Evolutionary conservation across 768 basidiomycete genomes (phyloP).

Genomic region (Neoboletus subvelutipes): DNA sequence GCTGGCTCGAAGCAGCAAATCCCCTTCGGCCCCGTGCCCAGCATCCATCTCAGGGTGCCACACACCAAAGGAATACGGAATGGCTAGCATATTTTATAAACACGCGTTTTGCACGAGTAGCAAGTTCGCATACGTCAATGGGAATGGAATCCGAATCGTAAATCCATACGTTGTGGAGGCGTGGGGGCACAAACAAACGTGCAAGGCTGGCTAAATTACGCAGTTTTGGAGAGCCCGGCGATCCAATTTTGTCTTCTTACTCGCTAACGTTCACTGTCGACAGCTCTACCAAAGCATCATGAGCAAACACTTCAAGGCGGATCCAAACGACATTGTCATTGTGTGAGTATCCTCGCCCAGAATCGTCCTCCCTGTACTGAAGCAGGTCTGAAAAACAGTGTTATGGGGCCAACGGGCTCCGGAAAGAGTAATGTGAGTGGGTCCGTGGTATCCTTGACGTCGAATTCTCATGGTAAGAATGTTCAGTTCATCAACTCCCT

Average conservation of each 20-base stretch:
- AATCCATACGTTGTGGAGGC: too few relatives aligned
- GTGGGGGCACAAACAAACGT: background rate
- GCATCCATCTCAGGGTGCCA: background rate
- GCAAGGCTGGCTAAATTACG: background rate
- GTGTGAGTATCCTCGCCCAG: constrained; percentile 4
- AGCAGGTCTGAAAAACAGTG: background rate
- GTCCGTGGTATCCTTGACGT: background rate
- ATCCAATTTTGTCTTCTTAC: background rate
- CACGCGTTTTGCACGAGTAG: background rate
- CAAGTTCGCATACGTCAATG: background rate
- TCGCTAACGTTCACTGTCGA: background rate
- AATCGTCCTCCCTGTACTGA: background rate
- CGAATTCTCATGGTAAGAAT: background rate
- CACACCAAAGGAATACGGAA: background rate
- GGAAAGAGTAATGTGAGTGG: constrained; percentile 25
- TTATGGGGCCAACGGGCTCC: constrained; percentile 28
- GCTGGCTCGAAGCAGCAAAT: background rate
- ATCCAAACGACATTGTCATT: constrained; percentile 11
- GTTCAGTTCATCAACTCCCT: constrained; percentile 16
- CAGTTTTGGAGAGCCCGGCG: background rate
- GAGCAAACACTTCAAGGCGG: constrained; percentile 1
- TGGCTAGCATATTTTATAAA: background rate
- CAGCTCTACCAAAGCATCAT: background rate
- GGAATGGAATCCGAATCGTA: background rate
- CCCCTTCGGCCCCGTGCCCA: background rate